Evolutionary conservation across 768 basidiomycete species (phyloP).

Genomic region (Xerocomellus dryophilus): DNA sequence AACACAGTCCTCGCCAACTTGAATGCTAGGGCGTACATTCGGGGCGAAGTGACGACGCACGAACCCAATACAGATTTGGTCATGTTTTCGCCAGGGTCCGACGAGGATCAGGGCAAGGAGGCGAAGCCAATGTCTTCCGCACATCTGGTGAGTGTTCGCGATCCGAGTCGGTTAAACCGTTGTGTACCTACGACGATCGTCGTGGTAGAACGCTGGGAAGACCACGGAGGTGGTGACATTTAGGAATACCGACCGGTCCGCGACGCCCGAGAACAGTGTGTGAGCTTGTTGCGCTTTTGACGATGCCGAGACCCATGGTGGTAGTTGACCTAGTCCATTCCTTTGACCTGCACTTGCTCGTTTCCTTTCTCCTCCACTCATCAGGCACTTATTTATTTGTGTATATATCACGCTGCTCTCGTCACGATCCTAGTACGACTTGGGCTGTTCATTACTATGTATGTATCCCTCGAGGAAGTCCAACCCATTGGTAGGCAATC

Average conservation of each 20-base stretch:
- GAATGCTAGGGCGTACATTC: constrained; percentile 10
- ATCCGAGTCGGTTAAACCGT: neutral
- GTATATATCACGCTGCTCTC: too few species aligned
- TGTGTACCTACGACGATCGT: neutral
- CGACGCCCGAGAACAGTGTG: neutral
- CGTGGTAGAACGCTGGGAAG: neutral
- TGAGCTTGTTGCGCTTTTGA: neutral
- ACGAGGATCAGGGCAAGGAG: neutral
- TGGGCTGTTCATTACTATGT: too few species aligned
- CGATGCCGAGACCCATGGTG: too few species aligned
- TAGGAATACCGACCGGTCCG: neutral
- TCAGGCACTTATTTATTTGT: neutral
- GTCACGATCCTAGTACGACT: too few species aligned
- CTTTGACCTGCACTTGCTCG: too few species aligned
- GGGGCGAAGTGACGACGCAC: neutral
- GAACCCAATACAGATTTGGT: neutral
- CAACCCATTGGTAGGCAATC: too few species aligned
- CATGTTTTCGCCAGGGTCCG: too few species aligned
- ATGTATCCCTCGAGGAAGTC: too few species aligned
- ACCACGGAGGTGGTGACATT: neutral
- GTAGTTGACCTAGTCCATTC: too few species aligned
- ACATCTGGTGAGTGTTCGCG: neutral
- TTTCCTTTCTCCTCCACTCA: neutral
- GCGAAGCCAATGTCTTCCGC: neutral
- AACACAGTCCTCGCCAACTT: constrained; percentile 19